These are phyloP conservation scores for Monilinia laxa DNA, from an alignment of 2,329 filamentous ascomycete species.

Conservation along the genomic window DNA sequence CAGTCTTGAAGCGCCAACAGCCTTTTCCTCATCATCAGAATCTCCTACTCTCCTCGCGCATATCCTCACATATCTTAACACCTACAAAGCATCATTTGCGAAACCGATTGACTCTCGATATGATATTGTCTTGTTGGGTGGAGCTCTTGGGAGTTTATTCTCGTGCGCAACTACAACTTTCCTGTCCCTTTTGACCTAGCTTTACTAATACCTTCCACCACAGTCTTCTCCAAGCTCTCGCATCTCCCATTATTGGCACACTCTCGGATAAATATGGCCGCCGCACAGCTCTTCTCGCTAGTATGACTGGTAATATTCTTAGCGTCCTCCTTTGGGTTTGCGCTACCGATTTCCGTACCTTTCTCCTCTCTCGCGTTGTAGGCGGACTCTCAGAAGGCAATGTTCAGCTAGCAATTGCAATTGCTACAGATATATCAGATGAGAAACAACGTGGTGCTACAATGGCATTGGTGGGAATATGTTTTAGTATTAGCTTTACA, in stretches of 20 bases:
- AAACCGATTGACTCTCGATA: conserved; percentile 93
- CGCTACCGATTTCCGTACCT: conserved; percentile 92
- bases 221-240: conserved; percentile 79
- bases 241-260: conserved; percentile 84
- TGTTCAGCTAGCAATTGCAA: conserved; percentile 91
- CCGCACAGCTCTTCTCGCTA: conserved; percentile 80
- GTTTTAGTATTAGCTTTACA: conserved; percentile 96
- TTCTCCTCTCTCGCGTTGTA: conserved; percentile 87
- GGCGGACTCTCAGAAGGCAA: conserved; percentile 96
- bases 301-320: conserved; percentile 89
- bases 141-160: conserved; percentile 90
- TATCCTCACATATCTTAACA: conserved; percentile 80
- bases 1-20: conserved; percentile 66
- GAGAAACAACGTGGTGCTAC: conserved; percentile 80
- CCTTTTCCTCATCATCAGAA: conserved; percentile 44
- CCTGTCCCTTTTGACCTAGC: not conserved
- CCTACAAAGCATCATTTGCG: conserved; percentile 91
- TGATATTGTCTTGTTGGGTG: conserved; percentile 93
- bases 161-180: conserved; percentile 46
- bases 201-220: conserved; percentile 44
- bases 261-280: conserved; percentile 89
- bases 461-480: conserved; percentile 94
- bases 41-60: conserved; percentile 70
- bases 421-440: conserved; percentile 93
- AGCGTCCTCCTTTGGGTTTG: conserved; percentile 93